Evolutionary conservation across 108 stramenopile genomes (phyloP), one percentile per base, ranked within the genome.

Genomic region (Asterionellopsis glacialis): DNA sequence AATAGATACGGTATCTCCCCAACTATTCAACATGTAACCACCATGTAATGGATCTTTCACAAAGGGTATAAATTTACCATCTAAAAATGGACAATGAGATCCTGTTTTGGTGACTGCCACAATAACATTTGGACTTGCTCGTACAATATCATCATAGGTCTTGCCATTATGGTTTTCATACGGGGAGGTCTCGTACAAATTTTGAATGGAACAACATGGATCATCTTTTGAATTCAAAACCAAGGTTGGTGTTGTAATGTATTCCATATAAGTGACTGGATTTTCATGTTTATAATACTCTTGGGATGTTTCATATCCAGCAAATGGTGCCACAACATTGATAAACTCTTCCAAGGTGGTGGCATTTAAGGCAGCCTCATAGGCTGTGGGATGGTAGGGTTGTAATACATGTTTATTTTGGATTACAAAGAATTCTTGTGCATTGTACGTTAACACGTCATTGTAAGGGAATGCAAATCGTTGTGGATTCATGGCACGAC

Each of bases 201-300:
- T 80, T 16, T 22, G 40, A 38, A 80, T 75, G 43, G 63, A 40
- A 61, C 73, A 80, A 55, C 73, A 75, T 21, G 79, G 79, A 63
- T 80, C 79, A 61, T 80, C 79, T 19, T 63, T 48, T 11, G 70
- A 41, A 61, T 80, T 80, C 62, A 80, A 55, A 0, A 80, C 74
- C 33, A 80, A 45, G 28, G 59, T 68, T 18, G 79, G 79, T 25
- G 79, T 80, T 9, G 69, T 58, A 39, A 75, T 80, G 47, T 69
- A 44, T 13, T 45, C 55, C 42, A 80, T 45, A 16, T 69, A 63
- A 57, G 73, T 72, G 47, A 80, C 58, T 28, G 79, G 79, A 59
- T 80, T 80, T 27, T 45, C 62, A 19, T 65, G 63, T 47, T 64
- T 15, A 52, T 72, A 80, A 64, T 80, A 80, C 38, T 48, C 33